Evolutionary conservation across 139 green algal species (phyloP).

Genomic region (Tetraselmis striata): DNA sequence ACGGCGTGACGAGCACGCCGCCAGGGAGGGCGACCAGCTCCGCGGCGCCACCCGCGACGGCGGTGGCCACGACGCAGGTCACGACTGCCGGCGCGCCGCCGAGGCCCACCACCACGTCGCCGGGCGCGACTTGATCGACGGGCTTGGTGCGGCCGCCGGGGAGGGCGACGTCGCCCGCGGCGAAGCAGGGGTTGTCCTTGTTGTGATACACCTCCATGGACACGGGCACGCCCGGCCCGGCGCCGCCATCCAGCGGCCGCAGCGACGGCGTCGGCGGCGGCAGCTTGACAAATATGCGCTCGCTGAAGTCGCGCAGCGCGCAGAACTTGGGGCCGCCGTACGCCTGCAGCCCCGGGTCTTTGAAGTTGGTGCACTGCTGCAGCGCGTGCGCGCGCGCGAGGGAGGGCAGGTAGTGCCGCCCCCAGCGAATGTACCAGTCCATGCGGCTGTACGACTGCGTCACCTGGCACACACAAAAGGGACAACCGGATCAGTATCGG

Average conservation of each 20-base stretch:
- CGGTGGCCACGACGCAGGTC: neutral
- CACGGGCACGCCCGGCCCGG: too few relatives aligned
- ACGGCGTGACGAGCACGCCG: neutral
- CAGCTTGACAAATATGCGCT: neutral
- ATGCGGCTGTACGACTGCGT: neutral
- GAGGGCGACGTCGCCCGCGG: neutral
- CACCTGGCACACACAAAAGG: too few relatives aligned
- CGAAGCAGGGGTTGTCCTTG: neutral
- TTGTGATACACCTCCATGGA: neutral
- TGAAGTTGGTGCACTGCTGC: slow-evolving; percentile 5
- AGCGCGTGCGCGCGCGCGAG: neutral
- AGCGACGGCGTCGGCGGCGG: neutral
- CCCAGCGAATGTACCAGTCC: neutral
- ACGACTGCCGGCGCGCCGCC: neutral
- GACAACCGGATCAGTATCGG: too few relatives aligned
- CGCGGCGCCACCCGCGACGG: neutral
- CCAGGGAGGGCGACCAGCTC: neutral
- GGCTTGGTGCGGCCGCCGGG: neutral
- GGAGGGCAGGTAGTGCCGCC: neutral
- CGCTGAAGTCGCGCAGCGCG: neutral
- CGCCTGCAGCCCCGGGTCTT: neutral
- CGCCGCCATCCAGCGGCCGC: neutral
- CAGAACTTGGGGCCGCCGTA: neutral
- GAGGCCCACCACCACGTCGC: neutral
- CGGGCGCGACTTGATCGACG: neutral